Percentiles rank a stretch among this genome's conserved stretches.
These are phyloP conservation scores for Septoria petroselini DNA, from an alignment of 2,329 filamentous ascomycete genomes.

Conservation along the genomic window DNA sequence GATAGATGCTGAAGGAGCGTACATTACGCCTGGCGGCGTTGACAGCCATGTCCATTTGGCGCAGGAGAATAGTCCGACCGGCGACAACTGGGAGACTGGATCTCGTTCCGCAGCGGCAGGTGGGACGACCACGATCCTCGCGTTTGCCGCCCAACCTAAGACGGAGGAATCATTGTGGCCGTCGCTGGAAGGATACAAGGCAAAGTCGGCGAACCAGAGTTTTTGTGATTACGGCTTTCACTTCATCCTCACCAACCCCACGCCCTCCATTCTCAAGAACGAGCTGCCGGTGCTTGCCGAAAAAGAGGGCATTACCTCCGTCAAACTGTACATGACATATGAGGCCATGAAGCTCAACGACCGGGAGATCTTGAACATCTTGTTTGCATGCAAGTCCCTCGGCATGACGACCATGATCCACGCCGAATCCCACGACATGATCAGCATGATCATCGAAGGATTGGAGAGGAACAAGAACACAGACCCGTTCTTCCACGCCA, in stretches of 20 bases:
- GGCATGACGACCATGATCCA: conserved; percentile 52
- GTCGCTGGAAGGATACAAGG: conserved; percentile 50
- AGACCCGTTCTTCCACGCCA: conserved; percentile 48
- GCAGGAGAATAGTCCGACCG: conserved; percentile 45
- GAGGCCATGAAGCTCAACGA: conserved; percentile 51
- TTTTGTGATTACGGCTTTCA: conserved; percentile 60
- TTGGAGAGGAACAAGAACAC: conserved; percentile 43
- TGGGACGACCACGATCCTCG: conserved; percentile 57
- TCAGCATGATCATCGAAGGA: conserved; percentile 44
- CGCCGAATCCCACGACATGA: conserved; percentile 50
- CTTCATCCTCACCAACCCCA: conserved; percentile 50
- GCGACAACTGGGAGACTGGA: conserved; percentile 50
- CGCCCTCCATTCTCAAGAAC: conserved; percentile 39
- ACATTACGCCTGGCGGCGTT: conserved; percentile 49
- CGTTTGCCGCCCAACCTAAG: conserved; percentile 57
- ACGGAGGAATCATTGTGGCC: conserved; percentile 46
- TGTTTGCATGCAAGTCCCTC: conserved; percentile 47
- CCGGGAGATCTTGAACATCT: conserved; percentile 50
- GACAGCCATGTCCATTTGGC: conserved; percentile 52
- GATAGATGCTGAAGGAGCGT: conserved; percentile 48
- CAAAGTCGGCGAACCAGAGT: conserved; percentile 44
- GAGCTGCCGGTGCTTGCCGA: conserved; percentile 45
- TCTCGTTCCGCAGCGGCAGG: conserved; percentile 57
- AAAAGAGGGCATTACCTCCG: conserved; percentile 46
- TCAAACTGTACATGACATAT: conserved; percentile 57